Evolutionary conservation across 495 filamentous ascomycete species (phyloP).

Genomic region (Talaromyces liani): DNA sequence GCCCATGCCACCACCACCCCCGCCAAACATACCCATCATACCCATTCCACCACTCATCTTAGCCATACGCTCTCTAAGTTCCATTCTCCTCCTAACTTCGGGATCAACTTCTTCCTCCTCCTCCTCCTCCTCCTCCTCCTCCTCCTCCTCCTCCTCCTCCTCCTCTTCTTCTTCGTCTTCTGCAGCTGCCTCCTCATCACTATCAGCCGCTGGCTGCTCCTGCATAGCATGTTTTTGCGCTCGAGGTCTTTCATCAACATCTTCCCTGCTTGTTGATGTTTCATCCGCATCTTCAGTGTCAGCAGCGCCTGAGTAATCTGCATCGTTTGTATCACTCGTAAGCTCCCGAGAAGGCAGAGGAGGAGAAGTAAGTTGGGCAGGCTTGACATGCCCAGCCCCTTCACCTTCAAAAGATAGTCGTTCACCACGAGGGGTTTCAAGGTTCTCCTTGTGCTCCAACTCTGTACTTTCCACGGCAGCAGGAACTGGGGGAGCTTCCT

Average conservation of each 20-base stretch:
- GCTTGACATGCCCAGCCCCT: slow-evolving; percentile 15
- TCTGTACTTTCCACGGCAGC: slow-evolving; percentile 24
- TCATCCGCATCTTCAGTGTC: slow-evolving; percentile 81
- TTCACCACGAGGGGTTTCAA: slow-evolving; percentile 46
- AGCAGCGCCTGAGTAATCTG: slow-evolving; percentile 80
- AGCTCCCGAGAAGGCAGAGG: slow-evolving; percentile 43
- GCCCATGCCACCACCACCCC: slow-evolving; percentile 57
- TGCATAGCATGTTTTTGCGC: slow-evolving; percentile 8
- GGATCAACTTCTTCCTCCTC: slow-evolving; percentile 90
- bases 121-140: slow-evolving; percentile 60
- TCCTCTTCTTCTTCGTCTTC: slow-evolving; percentile 64
- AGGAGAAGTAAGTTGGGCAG: slow-evolving; percentile 32
- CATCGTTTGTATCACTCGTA: slow-evolving; percentile 78
- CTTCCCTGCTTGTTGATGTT: slow-evolving; percentile 64
- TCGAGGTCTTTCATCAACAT: slow-evolving; percentile 50
- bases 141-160: slow-evolving; percentile 82
- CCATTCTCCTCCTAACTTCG: slow-evolving; percentile 77
- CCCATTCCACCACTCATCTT: slow-evolving; percentile 99
- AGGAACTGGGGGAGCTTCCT: slow-evolving; percentile 25
- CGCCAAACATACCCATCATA: slow-evolving; percentile 89
- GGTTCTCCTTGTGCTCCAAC: slow-evolving; percentile 38
- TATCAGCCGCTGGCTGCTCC: slow-evolving; percentile 19
- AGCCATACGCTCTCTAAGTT: slow-evolving; percentile 89
- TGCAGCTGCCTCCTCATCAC: slow-evolving; percentile 36
- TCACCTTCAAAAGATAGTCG: slow-evolving; percentile 45